Conservation (phyloP, 2,329 filamentous ascomycete genomes). For the Colletotrichum siamense region DNA sequence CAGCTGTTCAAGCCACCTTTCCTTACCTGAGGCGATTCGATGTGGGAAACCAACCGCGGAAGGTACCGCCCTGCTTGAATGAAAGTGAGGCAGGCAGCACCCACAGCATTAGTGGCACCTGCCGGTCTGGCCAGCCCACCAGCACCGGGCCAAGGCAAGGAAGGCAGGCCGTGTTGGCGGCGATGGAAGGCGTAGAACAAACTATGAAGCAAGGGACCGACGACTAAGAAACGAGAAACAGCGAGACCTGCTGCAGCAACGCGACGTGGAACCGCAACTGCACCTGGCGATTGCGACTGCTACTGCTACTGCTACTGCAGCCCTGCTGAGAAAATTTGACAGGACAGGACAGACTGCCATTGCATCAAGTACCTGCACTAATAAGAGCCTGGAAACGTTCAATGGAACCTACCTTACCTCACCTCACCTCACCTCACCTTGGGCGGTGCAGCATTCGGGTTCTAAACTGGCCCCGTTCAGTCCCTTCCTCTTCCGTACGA, state of each 20-base stretch:
- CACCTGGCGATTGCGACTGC: not conserved
- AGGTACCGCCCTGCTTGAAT: not conserved
- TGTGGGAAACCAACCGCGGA: not conserved
- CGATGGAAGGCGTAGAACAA: not conserved
- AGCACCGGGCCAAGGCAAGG: not conserved
- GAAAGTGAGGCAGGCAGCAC: not conserved
- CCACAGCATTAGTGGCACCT: not conserved
- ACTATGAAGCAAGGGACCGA: slow-evolving; percentile 1
- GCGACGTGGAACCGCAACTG: not conserved
- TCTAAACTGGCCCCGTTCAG: not conserved
- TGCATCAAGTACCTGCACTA: not conserved
- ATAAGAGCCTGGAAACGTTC: not conserved
- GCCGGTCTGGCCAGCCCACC: not conserved
- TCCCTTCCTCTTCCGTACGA: not conserved
- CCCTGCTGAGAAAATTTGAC: slow-evolving; percentile 1
- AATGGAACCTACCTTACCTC: not conserved
- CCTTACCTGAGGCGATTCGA: not conserved
- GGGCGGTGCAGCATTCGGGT: not conserved
- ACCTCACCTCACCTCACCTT: not conserved
- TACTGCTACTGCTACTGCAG: not conserved
- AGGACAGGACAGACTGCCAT: not conserved
- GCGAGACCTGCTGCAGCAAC: slow-evolving; percentile 2
- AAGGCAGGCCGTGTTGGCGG: not conserved
- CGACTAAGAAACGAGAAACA: slow-evolving; percentile 2
- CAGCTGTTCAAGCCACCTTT: not conserved